These are phyloP conservation scores for Orbilia ellipsospora DNA, from an alignment of 2,329 filamentous ascomycete species.

Conservation along the genomic window DNA sequence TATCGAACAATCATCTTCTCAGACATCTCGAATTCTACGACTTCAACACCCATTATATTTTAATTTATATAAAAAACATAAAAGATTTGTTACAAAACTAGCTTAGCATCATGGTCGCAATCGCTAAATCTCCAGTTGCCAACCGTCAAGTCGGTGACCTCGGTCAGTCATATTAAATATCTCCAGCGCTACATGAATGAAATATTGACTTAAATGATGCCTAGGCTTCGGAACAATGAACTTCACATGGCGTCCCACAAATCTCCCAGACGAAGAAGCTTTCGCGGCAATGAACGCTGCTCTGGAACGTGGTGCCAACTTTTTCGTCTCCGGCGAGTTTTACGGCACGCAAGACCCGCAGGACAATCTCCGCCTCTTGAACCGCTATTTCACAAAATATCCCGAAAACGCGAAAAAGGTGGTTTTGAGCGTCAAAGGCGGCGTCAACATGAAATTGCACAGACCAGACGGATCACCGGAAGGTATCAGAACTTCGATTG, in stretches of 20 bases:
- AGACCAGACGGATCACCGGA: slow-evolving; percentile 68
- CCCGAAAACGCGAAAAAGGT: slow-evolving; percentile 73
- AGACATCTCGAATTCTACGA: not conserved
- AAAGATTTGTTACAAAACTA: not conserved
- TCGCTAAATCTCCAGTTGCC: slow-evolving; percentile 15
- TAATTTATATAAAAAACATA: not conserved
- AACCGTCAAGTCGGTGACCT: slow-evolving; percentile 36
- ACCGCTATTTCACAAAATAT: slow-evolving; percentile 72
- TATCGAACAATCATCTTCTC: not conserved
- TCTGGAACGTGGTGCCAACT: slow-evolving; percentile 63
- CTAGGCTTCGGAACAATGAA: slow-evolving; percentile 58
- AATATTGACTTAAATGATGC: not conserved
- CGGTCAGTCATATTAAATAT: slow-evolving; percentile 10
- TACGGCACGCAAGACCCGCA: slow-evolving; percentile 72
- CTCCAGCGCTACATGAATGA: no score
- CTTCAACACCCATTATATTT: not conserved
- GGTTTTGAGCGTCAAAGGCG: slow-evolving; percentile 73
- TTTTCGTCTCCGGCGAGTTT: slow-evolving; percentile 74
- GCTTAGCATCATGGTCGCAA: slow-evolving; percentile 15
- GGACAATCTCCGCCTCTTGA: slow-evolving; percentile 69
- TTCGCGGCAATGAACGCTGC: slow-evolving; percentile 69
- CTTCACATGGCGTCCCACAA: slow-evolving; percentile 60
- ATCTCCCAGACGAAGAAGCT: slow-evolving; percentile 65
- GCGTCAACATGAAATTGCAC: slow-evolving; percentile 62
- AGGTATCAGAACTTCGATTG: slow-evolving; percentile 69